Evolutionary conservation across 2,329 filamentous ascomycete genomes (phyloP), one percentile per base, ranked within the genome.

Genomic region (Trichoderma arundinaceum): DNA sequence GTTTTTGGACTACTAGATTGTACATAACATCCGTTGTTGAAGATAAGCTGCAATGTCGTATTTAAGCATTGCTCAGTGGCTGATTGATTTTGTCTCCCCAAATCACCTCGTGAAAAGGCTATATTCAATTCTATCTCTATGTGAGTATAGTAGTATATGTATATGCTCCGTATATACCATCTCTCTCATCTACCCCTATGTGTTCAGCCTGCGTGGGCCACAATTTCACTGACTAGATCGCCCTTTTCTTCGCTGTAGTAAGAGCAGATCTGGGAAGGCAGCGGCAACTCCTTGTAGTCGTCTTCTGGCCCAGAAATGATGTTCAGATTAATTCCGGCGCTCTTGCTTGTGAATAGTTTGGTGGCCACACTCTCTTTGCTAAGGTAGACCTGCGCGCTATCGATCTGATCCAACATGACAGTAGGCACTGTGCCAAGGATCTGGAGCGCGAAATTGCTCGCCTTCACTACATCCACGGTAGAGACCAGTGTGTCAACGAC

Each of bases 391-490:
- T 90, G 88, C 0, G 92, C 94, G 65, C 93, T 89, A 74, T 99
- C 95, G 65, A 98, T 90, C 79, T 97, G 93, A 77, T 99, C 95
- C 66, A 99, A 83, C 75, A 97, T 82, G 66, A 98, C 85, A 2
- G 94, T 97, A 1, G 95, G 95, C 13, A 97, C 86, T 3, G 86
- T 86, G 60, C 94, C 94, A 64, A 96, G 81, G 60, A 99, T 91
- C 79, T 97, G 93, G n/a, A 98, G 83, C 13, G 93, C 94, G 76
- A 99, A 97, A 77, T 95, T 96, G 71, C 91, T 87, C 54, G 91
- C 94, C 81, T 98, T 98, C 83, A 99, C 95, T 28, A 96, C 91
- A 74, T 99, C 95, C 65, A 99, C 88, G 38, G 91, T 92, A 56
- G 92, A 96, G 54, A 98, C 92, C 10, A 98, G 88, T 1, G 89